Conservation (phyloP, 2,329 filamentous ascomycete species). For the Stagonosporopsis rhizophila region DNA sequence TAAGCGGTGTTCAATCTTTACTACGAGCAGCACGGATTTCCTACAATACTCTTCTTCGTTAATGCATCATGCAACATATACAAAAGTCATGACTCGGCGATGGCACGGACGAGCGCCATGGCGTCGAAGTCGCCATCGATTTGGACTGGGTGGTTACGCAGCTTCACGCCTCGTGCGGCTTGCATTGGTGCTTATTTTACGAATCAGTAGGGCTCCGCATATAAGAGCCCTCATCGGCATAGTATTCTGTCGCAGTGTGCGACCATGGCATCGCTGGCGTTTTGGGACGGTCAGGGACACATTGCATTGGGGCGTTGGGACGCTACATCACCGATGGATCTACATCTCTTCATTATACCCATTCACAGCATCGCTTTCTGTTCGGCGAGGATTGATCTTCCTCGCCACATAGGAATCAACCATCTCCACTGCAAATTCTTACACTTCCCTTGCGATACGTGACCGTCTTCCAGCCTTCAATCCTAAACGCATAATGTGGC, state of each 20-base stretch:
- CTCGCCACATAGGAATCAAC: constrained; percentile 15
- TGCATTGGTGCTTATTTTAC: not conserved
- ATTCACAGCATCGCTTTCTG: constrained; percentile 5
- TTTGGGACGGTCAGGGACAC: constrained; percentile 15
- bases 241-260: constrained; percentile 11
- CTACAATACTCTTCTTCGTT: not conserved
- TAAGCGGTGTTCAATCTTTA: constrained; percentile 10
- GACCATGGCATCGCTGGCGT: constrained; percentile 16
- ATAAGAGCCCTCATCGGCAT: not conserved
- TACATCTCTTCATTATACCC: constrained; percentile 20
- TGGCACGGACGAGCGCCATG: constrained; percentile 8
- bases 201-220: constrained; percentile 7
- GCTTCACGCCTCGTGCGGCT: not conserved
- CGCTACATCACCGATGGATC: constrained; percentile 13
- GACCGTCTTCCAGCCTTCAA: not conserved
- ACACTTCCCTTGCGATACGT: not conserved
- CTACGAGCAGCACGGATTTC: not conserved
- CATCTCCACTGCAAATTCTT: not conserved
- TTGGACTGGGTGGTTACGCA: constrained; percentile 4
- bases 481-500: not conserved
- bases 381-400: constrained; percentile 5
- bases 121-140: constrained; percentile 7
- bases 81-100: constrained; percentile 10
- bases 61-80: constrained; percentile 1
- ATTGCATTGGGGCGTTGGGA: constrained; percentile 14